Percentiles rank a stretch among this genome's conserved stretches.
phyloP scores from a whole-genome alignment of 2,329 filamentous ascomycete genomes.

The Beauveria medogensis region DNA sequence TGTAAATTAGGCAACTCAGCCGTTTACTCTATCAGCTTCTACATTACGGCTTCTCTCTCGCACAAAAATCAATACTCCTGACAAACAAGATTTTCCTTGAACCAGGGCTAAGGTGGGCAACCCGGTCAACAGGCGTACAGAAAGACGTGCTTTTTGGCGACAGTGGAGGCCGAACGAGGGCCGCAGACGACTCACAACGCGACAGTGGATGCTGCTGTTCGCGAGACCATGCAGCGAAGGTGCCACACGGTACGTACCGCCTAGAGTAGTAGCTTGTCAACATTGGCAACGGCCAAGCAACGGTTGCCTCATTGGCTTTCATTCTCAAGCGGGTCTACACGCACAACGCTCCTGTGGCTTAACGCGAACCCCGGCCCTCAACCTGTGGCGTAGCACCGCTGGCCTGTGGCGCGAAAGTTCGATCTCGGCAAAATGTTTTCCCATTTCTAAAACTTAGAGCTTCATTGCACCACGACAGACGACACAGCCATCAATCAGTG shows the following conservation, averaged over 20 bases:
- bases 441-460: slow-evolving; percentile 19
- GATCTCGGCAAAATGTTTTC: slow-evolving; percentile 19
- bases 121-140: slow-evolving; percentile 5
- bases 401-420: slow-evolving; percentile 5
- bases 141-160: slow-evolving; percentile 12
- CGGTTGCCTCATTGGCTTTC: slow-evolving; percentile 36
- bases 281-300: slow-evolving; percentile 51
- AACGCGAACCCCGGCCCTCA: slow-evolving; percentile 15
- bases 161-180: slow-evolving; percentile 11
- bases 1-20: not conserved
- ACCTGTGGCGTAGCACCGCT: not conserved
- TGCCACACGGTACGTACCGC: slow-evolving; percentile 15
- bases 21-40: not conserved
- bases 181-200: slow-evolving; percentile 16
- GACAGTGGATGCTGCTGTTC: slow-evolving; percentile 13
- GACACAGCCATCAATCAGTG: slow-evolving; percentile 3
- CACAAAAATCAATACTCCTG: not conserved
- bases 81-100: not conserved
- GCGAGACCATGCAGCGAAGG: slow-evolving; percentile 7
- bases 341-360: slow-evolving; percentile 20
- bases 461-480: not conserved
- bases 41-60: not conserved
- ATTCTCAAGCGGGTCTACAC: slow-evolving; percentile 1
- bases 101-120: slow-evolving; percentile 1
- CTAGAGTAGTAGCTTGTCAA: slow-evolving; percentile 30